Percentiles rank a stretch among this genome's conserved stretches.
Conservation (phyloP, 805 yeast genomes). For the Ascoidea tarda region DNA sequence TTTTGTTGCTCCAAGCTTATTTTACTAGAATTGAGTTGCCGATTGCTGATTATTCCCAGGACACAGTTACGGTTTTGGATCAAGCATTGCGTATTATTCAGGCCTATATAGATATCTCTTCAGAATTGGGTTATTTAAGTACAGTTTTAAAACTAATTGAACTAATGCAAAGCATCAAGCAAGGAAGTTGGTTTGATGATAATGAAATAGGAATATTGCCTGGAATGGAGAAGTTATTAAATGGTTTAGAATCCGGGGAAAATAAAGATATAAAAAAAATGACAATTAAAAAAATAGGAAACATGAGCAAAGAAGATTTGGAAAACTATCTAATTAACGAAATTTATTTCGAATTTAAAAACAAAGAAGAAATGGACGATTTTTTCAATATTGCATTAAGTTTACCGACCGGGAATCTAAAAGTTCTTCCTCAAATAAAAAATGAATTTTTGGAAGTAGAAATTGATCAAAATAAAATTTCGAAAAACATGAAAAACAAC, state of each 20-base stretch:
- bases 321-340: constrained; percentile 8
- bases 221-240: constrained; percentile 2
- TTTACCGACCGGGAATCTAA: constrained; percentile 46
- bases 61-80: constrained; percentile 83
- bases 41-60: constrained; percentile 90
- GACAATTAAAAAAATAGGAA: constrained; percentile 4
- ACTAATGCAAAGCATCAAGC: constrained; percentile 79
- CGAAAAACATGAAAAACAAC: constrained; percentile 16
- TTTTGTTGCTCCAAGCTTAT: constrained; percentile 56
- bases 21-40: constrained; percentile 68
- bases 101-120: constrained; percentile 80
- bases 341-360: neutral
- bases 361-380: constrained; percentile 23
- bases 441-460: constrained; percentile 25
- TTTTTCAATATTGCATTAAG: constrained; percentile 39
- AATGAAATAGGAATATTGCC: constrained; percentile 37
- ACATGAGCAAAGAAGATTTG: constrained; percentile 22
- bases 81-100: constrained; percentile 90
- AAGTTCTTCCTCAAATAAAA: constrained; percentile 22
- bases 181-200: constrained; percentile 76
- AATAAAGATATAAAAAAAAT: constrained; percentile 2
- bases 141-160: constrained; percentile 49
- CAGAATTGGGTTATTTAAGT: constrained; percentile 63
- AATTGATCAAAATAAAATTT: constrained; percentile 36
- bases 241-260: neutral